Evolutionary conservation across 2,329 filamentous ascomycete genomes (phyloP).

Genomic region (Colletotrichum liaoningense): DNA sequence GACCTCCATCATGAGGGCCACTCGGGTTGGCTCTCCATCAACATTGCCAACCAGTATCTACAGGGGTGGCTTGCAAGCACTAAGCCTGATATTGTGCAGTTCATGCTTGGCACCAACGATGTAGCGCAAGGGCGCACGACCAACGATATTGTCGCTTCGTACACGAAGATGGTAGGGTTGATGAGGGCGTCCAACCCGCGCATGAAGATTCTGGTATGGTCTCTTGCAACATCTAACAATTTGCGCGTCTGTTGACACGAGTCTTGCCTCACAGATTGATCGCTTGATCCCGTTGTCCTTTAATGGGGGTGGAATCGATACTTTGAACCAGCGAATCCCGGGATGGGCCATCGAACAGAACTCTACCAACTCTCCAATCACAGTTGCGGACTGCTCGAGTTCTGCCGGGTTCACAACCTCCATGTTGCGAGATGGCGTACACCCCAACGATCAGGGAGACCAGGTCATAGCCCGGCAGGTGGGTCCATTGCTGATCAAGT

Average conservation of each 20-base stretch:
- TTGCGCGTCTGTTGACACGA: background rate
- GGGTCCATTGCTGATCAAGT: slow-evolving; percentile 46
- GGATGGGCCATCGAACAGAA: slow-evolving; percentile 50
- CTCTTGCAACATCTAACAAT: background rate
- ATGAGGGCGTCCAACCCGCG: slow-evolving; percentile 50
- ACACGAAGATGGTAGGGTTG: slow-evolving; percentile 51
- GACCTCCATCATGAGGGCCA: slow-evolving; percentile 57
- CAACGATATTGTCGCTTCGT: slow-evolving; percentile 50
- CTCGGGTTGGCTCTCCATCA: slow-evolving; percentile 54
- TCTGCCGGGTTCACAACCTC: slow-evolving; percentile 46
- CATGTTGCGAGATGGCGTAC: slow-evolving; percentile 52
- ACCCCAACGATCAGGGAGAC: slow-evolving; percentile 51
- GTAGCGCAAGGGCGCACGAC: slow-evolving; percentile 45
- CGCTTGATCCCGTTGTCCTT: slow-evolving; percentile 51
- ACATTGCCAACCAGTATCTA: slow-evolving; percentile 56
- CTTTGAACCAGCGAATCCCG: slow-evolving; percentile 51
- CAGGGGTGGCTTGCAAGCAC: slow-evolving; percentile 50
- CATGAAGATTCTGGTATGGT: slow-evolving; percentile 53
- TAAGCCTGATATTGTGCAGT: slow-evolving; percentile 55
- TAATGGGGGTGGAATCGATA: slow-evolving; percentile 42
- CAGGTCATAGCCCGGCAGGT: slow-evolving; percentile 46
- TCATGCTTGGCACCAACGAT: slow-evolving; percentile 60
- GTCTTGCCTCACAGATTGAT: slow-evolving; percentile 47
- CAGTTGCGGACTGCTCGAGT: slow-evolving; percentile 50
- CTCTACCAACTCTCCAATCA: slow-evolving; percentile 51